Evolutionary conservation across 2,329 filamentous ascomycete species (phyloP).

Genomic region (Aspergillus novoparasiticus): DNA sequence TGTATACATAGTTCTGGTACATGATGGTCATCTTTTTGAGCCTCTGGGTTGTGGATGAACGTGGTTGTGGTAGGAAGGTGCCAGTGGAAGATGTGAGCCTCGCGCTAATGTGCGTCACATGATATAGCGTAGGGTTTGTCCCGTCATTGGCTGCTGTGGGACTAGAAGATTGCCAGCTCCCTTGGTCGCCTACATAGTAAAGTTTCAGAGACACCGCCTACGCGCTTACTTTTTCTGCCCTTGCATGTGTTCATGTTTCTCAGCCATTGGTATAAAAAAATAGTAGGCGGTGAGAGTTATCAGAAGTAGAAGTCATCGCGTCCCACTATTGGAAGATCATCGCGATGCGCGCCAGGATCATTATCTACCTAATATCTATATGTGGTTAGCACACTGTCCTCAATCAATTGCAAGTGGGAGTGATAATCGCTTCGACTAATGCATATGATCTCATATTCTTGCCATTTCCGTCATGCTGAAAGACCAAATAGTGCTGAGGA

Average conservation of each 20-base stretch:
- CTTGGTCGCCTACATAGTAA: too few relatives aligned
- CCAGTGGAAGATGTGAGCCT: conserved; percentile 21
- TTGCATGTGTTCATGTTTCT: not conserved
- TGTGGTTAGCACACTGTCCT: too few relatives aligned
- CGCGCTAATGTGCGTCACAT: conserved; percentile 33
- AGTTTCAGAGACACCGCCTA: conserved; percentile 4
- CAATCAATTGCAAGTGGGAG: not conserved
- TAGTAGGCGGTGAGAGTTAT: not conserved
- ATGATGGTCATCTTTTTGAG: not conserved
- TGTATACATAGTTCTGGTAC: not conserved
- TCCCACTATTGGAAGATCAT: not conserved
- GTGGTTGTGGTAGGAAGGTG: conserved; percentile 16
- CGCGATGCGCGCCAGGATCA: not conserved
- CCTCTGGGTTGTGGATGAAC: conserved; percentile 54
- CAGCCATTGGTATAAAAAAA: not conserved
- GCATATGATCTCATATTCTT: not conserved
- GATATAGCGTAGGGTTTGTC: conserved; percentile 26
- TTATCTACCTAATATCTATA: not conserved
- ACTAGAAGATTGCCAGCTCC: not conserved
- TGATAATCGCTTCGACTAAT: not conserved
- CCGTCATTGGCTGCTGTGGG: conserved; percentile 19
- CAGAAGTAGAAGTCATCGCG: not conserved
- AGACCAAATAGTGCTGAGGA: not conserved
- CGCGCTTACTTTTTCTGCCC: not conserved
- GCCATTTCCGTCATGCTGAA: not conserved